These are phyloP conservation scores for Vanrija sp. DNA, from an alignment of 1,284 basidiomycete genomes.

Conservation along the genomic window DNA sequence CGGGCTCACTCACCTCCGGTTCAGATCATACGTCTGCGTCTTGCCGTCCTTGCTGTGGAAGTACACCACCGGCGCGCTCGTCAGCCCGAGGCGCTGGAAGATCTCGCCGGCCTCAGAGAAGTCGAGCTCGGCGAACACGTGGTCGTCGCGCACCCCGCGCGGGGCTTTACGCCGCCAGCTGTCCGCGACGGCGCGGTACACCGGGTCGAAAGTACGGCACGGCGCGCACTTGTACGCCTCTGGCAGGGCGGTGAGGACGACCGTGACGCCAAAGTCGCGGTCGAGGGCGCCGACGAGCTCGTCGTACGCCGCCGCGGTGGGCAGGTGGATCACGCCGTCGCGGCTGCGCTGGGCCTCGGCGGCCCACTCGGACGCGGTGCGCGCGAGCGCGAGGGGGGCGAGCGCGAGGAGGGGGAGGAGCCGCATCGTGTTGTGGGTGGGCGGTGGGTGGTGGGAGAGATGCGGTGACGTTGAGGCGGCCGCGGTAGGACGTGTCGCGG, in stretches of 20 bases:
- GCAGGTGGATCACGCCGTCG: conserved; percentile 74
- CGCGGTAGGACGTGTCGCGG: not conserved
- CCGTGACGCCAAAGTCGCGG: conserved; percentile 75
- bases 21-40: conserved; percentile 70
- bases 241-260: conserved; percentile 82
- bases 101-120: conserved; percentile 69
- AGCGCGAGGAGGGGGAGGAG: conserved; percentile 17
- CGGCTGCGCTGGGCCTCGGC: conserved; percentile 61
- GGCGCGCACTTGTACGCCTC: conserved; percentile 60
- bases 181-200: conserved; percentile 71
- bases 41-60: conserved; percentile 60
- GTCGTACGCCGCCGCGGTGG: conserved; percentile 64
- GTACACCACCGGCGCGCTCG: conserved; percentile 74
- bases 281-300: conserved; percentile 59
- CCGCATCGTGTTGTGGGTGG: conserved; percentile 20
- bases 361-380: conserved; percentile 36
- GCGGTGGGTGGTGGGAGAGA: not conserved
- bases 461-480: not conserved
- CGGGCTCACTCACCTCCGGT: conserved; percentile 53
- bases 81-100: conserved; percentile 69
- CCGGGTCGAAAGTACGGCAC: conserved; percentile 71
- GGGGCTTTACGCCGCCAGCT: conserved; percentile 65
- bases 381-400: conserved; percentile 16
- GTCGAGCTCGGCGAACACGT: conserved; percentile 89
- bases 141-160: conserved; percentile 61